Conservation (phyloP, 345 rosid species). For the Microcos paniculata region DNA sequence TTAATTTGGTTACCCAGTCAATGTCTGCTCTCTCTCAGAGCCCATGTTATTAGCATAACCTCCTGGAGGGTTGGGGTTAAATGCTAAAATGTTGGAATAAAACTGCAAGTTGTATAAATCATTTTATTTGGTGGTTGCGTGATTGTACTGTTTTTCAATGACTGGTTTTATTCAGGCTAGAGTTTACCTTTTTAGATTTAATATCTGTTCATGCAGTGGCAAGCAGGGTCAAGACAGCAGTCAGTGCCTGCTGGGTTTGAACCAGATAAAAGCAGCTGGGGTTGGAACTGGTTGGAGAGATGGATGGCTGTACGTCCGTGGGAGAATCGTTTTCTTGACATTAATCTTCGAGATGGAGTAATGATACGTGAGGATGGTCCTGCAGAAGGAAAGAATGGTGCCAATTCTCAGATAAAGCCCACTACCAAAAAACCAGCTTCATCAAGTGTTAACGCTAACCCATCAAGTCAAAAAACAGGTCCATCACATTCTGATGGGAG, state of each 20-base stretch:
- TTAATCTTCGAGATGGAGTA: conserved; percentile 75
- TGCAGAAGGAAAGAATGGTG: conserved; percentile 42
- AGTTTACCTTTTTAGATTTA: neutral
- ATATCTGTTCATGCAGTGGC: conserved; percentile 67
- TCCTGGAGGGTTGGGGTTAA: conserved; percentile 9
- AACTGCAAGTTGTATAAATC: neutral
- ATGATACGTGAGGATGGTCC: conserved; percentile 51
- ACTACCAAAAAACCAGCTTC: conserved; percentile 47
- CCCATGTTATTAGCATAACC: conserved; percentile 14
- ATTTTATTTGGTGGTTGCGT: neutral
- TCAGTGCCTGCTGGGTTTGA: conserved; percentile 62
- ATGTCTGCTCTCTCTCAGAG: conserved; percentile 8
- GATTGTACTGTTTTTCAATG: neutral
- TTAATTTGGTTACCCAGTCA: neutral
- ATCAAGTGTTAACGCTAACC: conserved; percentile 39
- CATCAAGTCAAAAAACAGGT: conserved; percentile 60
- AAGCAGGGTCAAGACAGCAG: conserved; percentile 82
- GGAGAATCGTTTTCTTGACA: conserved; percentile 97
- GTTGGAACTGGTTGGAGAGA: conserved; percentile 99
- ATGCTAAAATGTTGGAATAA: neutral
- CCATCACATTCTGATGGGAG: conserved; percentile 70
- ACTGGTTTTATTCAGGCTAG: neutral
- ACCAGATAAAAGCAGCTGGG: conserved; percentile 99
- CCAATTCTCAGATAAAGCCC: conserved; percentile 51
- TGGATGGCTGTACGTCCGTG: conserved; percentile 99